Conservation (phyloP, 208 protist species). For the Acanthamoeba rhysodes region DNA sequence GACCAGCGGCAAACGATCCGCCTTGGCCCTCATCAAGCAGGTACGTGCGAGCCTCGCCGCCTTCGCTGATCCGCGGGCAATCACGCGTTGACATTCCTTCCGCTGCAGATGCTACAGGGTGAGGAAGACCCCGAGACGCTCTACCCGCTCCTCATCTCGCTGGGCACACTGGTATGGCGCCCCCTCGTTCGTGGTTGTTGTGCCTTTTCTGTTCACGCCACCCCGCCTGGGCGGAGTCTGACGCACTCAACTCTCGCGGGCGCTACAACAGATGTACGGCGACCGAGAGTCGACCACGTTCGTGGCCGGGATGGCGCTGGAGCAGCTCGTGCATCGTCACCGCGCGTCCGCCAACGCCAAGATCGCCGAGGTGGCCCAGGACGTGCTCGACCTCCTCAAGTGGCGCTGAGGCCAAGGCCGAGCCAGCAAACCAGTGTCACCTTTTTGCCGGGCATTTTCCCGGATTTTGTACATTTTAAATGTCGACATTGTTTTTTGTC, state of each 20-base stretch:
- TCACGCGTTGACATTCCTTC: background rate
- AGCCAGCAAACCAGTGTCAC: background rate
- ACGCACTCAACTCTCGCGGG: background rate
- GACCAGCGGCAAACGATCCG: background rate
- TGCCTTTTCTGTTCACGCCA: too few relatives aligned
- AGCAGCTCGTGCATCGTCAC: background rate
- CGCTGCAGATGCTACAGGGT: background rate
- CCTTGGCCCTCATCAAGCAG: constrained; percentile 1
- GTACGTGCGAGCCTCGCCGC: background rate
- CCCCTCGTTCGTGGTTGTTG: background rate
- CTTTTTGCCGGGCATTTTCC: background rate
- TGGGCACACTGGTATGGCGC: constrained; percentile 41
- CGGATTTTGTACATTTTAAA: background rate
- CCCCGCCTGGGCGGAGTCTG: too few relatives aligned
- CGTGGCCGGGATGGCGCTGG: background rate
- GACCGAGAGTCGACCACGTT: constrained; percentile 22
- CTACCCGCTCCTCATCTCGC: constrained; percentile 27
- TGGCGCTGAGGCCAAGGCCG: too few relatives aligned
- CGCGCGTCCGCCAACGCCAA: constrained; percentile 2
- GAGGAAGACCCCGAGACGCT: constrained; percentile 53
- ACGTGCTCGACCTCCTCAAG: constrained; percentile 21
- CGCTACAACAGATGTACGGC: constrained; percentile 8
- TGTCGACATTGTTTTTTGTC: background rate
- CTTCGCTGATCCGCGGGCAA: background rate
- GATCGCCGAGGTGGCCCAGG: constrained; percentile 12